phyloP scores from a whole-genome alignment of 2,329 filamentous ascomycete genomes.

The Pleoardoris graminearum region DNA sequence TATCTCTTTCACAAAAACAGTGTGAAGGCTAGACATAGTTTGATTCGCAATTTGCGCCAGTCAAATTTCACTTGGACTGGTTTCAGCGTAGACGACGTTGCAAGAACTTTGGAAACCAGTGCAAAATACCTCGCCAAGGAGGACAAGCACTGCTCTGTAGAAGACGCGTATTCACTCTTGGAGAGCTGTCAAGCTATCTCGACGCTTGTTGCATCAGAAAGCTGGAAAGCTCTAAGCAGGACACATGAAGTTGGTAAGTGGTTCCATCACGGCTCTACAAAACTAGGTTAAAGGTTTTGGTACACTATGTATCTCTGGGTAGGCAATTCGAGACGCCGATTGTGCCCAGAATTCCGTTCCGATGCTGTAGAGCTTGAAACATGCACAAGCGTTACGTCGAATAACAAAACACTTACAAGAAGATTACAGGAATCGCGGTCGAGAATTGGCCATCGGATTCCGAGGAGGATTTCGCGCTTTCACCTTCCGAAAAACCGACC shows the following conservation, averaged over 20 bases:
- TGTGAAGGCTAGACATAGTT: constrained; percentile 64
- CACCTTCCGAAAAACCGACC: constrained; percentile 50
- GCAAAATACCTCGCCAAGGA: constrained; percentile 68
- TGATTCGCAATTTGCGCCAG: constrained; percentile 79
- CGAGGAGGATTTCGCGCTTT: constrained; percentile 69
- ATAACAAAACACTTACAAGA: not conserved
- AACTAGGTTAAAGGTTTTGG: no score
- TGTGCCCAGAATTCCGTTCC: no score
- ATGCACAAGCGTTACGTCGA: no score
- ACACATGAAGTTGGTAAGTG: constrained; percentile 72
- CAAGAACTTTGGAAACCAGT: constrained; percentile 66
- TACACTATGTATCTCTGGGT: no score
- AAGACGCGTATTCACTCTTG: constrained; percentile 64
- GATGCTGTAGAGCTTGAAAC: no score
- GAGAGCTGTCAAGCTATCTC: constrained; percentile 70
- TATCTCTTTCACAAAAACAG: constrained; percentile 87
- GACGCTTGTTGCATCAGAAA: constrained; percentile 59
- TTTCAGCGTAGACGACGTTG: constrained; percentile 66
- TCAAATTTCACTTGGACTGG: constrained; percentile 87
- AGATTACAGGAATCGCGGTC: constrained; percentile 59
- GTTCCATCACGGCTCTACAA: not conserved
- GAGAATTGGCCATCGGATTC: constrained; percentile 66
- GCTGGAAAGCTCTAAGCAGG: constrained; percentile 68
- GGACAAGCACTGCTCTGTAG: constrained; percentile 59
- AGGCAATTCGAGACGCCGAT: no score